These are phyloP conservation scores for Pichia exigua DNA, from an alignment of 805 yeast genomes.

Conservation along the genomic window DNA sequence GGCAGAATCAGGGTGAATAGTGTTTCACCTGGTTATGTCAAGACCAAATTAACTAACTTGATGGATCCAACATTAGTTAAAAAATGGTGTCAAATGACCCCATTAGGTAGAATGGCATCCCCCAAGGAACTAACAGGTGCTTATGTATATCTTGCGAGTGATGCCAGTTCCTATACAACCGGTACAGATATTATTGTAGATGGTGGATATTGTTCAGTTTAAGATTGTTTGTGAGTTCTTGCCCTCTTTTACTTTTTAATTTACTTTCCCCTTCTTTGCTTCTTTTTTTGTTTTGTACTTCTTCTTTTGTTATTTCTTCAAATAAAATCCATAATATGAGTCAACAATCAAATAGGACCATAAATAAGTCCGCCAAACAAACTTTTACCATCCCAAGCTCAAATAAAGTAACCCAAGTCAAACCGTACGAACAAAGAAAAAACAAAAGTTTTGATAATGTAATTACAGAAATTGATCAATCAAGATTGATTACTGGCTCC, in stretches of 20 bases:
- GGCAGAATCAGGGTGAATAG: conserved; percentile 60
- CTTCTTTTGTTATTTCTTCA: neutral
- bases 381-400: neutral
- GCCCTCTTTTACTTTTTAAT: neutral
- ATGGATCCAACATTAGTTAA: conserved; percentile 36
- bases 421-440: neutral
- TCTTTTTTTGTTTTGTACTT: neutral
- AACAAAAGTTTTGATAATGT: neutral
- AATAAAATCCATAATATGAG: neutral
- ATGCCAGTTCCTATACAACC: conserved; percentile 72
- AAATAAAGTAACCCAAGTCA: neutral
- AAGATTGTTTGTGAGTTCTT: neutral
- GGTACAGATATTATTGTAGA: conserved; percentile 73
- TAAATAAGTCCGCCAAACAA: neutral
- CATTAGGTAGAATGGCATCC: conserved; percentile 68
- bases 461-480: neutral
- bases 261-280: neutral
- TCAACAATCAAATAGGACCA: neutral
- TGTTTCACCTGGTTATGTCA: conserved; percentile 81
- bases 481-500: neutral
- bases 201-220: conserved; percentile 60
- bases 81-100: conserved; percentile 46
- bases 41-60: conserved; percentile 54
- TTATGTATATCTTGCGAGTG: conserved; percentile 69
- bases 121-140: conserved; percentile 77